Evolutionary conservation across 805 yeast species (phyloP), one percentile per base, ranked within the genome.

Genomic region (Alloascoidea hylecoeti): DNA sequence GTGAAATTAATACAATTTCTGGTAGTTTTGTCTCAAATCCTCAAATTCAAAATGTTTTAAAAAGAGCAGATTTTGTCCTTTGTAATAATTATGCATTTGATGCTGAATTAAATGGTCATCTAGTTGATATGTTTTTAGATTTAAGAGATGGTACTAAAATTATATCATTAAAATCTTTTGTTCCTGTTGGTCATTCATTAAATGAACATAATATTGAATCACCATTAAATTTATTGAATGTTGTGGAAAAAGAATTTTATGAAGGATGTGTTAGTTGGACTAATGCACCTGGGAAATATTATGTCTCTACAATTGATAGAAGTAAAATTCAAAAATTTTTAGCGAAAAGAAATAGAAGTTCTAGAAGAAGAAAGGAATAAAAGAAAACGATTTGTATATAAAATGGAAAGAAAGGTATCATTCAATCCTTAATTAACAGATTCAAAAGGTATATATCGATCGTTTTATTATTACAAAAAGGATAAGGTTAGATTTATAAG

Each of bases 191-290:
- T 14, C 78, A 79, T 49, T 69, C 72, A 32, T 72, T 82, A 16
- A 60, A 71, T n/a, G 55, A 59, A 37, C 68, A 74, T 19, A 68
- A 70, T 42, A 53, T 64, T 12, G 72, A 63, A 14, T 66, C 74
- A 27, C 68, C 83, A 12, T 59, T 84, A 44, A 84, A 78, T 49
- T 64, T 76, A 47, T 61, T 85, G 40, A 61, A 61, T 33, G 85
- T 83, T 3, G 72, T 72, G 39, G 72, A 70, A 46, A 73, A 63
- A 44, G 68, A 70, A 49, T 78, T 85, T 45, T 76, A 71, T 14
- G 69, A 71, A 39, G 73, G 76, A 39, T 72, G 86, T 34, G 96
- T 88, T 5, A 80, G 94, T 35, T 86, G 96, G 96, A 85, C 95
- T 0, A 64, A 62, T 43, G 75, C 78, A 4, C 84, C 81, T 36